Evolutionary conservation across 345 rosid species (phyloP).

Genomic region (Syzygium aromaticum): DNA sequence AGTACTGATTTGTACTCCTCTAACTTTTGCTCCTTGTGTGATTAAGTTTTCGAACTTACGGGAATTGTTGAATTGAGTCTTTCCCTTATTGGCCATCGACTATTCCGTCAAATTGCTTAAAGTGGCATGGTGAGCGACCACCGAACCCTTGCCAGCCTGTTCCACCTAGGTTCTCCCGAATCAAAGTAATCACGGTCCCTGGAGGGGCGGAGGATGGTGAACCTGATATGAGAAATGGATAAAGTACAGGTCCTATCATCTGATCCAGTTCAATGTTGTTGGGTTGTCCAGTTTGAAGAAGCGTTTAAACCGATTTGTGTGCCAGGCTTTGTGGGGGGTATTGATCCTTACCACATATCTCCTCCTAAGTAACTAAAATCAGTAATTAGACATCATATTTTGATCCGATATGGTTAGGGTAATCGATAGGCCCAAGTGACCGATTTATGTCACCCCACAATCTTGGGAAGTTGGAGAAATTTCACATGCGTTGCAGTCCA

Average conservation of each 20-base stretch:
- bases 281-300: neutral
- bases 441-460: no score
- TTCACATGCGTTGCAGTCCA: no score
- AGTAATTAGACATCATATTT: neutral
- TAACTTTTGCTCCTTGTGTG: neutral
- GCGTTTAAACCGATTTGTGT: rapidly evolving
- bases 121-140: neutral
- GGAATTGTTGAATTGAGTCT: neutral
- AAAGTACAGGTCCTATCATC: no score
- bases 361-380: neutral
- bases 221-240: neutral
- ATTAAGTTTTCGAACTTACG: neutral
- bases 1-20: neutral
- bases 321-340: neutral
- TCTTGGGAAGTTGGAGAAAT: neutral
- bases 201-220: neutral
- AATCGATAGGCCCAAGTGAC: no score
- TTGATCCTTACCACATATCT: neutral
- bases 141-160: neutral
- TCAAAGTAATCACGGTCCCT: neutral
- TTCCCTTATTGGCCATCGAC: no score
- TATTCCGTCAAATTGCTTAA: neutral
- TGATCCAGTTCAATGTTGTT: no score
- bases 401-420: no score
- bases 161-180: neutral